Conservation (phyloP, 805 yeast genomes). For the Wickerhamomyces ciferrii region DNA sequence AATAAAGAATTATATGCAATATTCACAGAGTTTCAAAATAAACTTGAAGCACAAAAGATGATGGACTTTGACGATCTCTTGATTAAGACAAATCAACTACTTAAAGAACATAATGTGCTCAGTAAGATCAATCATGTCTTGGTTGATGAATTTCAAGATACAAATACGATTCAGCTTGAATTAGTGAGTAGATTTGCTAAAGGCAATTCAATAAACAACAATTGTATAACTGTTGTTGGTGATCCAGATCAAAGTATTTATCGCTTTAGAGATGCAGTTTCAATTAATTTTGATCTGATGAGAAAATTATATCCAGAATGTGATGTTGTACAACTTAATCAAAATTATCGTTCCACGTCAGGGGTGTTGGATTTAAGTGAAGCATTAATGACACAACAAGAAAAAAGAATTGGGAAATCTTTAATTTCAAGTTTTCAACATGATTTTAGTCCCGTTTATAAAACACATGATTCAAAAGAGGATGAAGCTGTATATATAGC, state of each 20-base stretch:
- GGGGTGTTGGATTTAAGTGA: slow-evolving; percentile 64
- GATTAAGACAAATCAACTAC: slow-evolving; percentile 44
- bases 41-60: slow-evolving; percentile 34
- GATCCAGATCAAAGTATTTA: slow-evolving; percentile 97
- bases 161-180: slow-evolving; percentile 70
- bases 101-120: slow-evolving; percentile 22
- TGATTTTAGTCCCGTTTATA: slow-evolving; percentile 43
- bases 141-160: slow-evolving; percentile 95
- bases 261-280: slow-evolving; percentile 77
- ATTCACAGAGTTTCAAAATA: slow-evolving; percentile 49
- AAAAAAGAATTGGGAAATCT: slow-evolving; percentile 34
- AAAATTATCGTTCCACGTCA: slow-evolving; percentile 79
- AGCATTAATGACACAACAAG: slow-evolving; percentile 56
- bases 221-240: slow-evolving; percentile 83
- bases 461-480: slow-evolving; percentile 32
- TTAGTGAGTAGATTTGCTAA: slow-evolving; percentile 51
- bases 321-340: slow-evolving; percentile 40
- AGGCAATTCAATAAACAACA: slow-evolving; percentile 30
- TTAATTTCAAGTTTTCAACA: slow-evolving; percentile 41
- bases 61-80: slow-evolving; percentile 86
- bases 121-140: slow-evolving; percentile 57
- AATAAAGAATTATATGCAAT: slow-evolving; percentile 31
- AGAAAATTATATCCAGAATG: slow-evolving; percentile 29
- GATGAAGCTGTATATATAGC: slow-evolving; percentile 59
- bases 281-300: slow-evolving; percentile 61